Percentiles rank a stretch among this genome's conserved stretches.
Conservation (phyloP, 2,329 filamentous ascomycete species). For the Chrysoporthe austroafricana region DNA sequence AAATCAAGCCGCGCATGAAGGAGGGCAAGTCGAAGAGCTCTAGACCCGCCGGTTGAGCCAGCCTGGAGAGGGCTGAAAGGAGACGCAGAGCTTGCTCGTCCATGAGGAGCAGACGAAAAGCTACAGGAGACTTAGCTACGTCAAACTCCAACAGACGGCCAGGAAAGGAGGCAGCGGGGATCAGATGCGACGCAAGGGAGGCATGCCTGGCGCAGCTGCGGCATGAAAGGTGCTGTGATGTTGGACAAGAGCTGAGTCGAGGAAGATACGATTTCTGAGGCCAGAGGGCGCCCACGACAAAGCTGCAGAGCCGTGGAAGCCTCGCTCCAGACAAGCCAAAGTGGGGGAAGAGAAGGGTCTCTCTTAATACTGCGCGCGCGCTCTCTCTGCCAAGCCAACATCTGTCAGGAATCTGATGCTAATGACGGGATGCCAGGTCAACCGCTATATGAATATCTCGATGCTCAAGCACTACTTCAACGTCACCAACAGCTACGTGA, state of each 20-base stretch:
- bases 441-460: constrained; percentile 84
- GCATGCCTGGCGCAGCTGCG: background rate
- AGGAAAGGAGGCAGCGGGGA: background rate
- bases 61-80: background rate
- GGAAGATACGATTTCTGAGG: background rate
- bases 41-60: background rate
- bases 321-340: background rate
- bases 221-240: background rate
- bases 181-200: background rate
- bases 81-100: background rate
- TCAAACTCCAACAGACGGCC: background rate
- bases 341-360: background rate
- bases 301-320: too few species aligned
- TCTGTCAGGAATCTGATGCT: background rate
- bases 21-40: background rate
- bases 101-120: background rate
- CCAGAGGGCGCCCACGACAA: background rate
- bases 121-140: background rate
- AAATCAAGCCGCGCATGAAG: background rate
- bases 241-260: background rate
- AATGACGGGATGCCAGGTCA: constrained; percentile 45
- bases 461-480: constrained; percentile 99
- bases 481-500: constrained; percentile 95
- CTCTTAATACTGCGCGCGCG: background rate
- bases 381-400: background rate